Percentiles rank a stretch among this genome's conserved stretches.
These are phyloP conservation scores for Bjerkandera adusta DNA, from an alignment of 1,284 basidiomycete species.

Conservation along the genomic window DNA sequence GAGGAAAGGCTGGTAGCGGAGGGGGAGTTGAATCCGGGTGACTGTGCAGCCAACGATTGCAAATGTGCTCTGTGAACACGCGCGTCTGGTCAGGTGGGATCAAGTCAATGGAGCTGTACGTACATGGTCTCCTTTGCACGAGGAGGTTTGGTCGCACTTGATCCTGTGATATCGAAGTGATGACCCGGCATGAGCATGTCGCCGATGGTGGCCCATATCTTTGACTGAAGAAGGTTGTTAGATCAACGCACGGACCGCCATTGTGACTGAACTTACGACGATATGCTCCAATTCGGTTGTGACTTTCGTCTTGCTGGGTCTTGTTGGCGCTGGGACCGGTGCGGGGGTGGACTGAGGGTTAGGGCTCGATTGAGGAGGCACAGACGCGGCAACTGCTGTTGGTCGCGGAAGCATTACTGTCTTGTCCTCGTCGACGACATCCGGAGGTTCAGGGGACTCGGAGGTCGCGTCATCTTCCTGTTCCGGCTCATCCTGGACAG, in stretches of 20 bases:
- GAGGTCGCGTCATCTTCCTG: background rate
- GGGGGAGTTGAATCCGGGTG: conserved; percentile 37
- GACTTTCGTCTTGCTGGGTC: conserved; percentile 37
- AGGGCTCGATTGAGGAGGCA: background rate
- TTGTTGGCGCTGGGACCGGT: conserved; percentile 13
- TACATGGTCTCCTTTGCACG: conserved; percentile 66
- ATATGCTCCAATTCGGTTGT: conserved; percentile 61
- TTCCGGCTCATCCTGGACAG: conserved; percentile 1
- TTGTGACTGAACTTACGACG: conserved; percentile 39
- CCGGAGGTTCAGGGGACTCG: conserved; percentile 17
- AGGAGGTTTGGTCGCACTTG: conserved; percentile 44
- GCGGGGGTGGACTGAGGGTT: background rate
- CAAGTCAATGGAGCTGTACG: conserved; percentile 22
- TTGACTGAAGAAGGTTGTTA: conserved; percentile 40
- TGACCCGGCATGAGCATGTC: conserved; percentile 62
- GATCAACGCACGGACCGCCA: background rate
- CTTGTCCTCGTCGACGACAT: conserved; percentile 27
- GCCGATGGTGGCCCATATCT: conserved; percentile 65
- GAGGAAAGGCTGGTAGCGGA: conserved; percentile 46
- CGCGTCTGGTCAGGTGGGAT: conserved; percentile 13
- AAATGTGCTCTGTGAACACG: conserved; percentile 53
- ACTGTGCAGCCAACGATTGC: conserved; percentile 37
- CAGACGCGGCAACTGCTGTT: conserved; percentile 1
- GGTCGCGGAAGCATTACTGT: conserved; percentile 29
- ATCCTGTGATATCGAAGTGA: conserved; percentile 40